Percentiles rank a stretch among this genome's conserved stretches.
phyloP scores from a whole-genome alignment of 169 alveolate genomes.

The Perkinsus chesapeaki region DNA sequence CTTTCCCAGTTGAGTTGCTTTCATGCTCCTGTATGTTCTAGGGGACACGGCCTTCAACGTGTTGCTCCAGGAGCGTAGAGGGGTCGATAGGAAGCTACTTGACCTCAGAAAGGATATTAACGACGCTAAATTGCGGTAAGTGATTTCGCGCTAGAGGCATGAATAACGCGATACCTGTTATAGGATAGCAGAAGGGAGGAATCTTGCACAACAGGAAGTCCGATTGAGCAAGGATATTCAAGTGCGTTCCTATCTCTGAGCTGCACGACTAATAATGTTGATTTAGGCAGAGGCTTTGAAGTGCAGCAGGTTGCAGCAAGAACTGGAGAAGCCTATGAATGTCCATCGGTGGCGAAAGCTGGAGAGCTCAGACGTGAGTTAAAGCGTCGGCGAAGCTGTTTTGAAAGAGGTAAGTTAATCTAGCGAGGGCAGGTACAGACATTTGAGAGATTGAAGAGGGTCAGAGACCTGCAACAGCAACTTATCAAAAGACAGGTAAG shows the following conservation, averaged over 20 bases:
- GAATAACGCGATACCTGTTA: not conserved
- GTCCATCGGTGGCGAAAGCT: conserved; percentile 78
- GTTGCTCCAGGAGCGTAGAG: not conserved
- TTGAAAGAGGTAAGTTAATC: not conserved
- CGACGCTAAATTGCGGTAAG: not conserved
- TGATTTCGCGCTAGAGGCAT: too few relatives aligned
- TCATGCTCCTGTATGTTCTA: not conserved
- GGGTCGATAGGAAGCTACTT: not conserved
- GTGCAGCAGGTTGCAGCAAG: conserved; percentile 27
- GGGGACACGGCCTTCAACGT: not conserved
- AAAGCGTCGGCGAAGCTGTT: not conserved
- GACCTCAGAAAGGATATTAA: not conserved
- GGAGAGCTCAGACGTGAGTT: conserved; percentile 57
- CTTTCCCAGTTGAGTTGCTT: not conserved
- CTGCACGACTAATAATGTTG: not conserved
- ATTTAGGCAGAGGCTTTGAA: not conserved
- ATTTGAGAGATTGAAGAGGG: not conserved
- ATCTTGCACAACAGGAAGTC: not conserved
- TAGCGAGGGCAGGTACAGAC: not conserved
- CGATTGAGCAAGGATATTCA: not conserved
- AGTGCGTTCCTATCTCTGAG: not conserved
- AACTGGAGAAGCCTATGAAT: conserved; percentile 69
- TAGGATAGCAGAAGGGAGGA: not conserved
- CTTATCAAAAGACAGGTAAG: not conserved
- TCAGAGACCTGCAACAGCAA: not conserved